phyloP scores from a whole-genome alignment of 2,329 filamentous ascomycete species.

The Fusarium graminum region DNA sequence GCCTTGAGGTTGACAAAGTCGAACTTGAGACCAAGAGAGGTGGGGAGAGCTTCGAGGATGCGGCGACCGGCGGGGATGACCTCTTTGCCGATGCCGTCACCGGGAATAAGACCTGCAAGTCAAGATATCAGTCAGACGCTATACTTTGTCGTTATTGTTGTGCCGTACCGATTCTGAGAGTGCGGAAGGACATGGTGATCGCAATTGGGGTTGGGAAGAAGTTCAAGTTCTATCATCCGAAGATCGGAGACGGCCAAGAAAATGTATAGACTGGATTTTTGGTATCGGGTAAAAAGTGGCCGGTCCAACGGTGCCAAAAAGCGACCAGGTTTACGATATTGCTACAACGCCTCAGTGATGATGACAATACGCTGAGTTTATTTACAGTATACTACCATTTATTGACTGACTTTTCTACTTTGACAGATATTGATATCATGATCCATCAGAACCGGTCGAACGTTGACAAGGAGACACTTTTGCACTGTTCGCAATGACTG shows the following conservation, averaged over 20 bases:
- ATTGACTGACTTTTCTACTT: not conserved
- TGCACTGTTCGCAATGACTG: not conserved
- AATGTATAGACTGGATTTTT: conserved; percentile 26
- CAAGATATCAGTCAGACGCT: conserved; percentile 4
- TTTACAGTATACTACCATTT: not conserved
- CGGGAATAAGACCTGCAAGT: conserved; percentile 86
- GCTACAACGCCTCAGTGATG: conserved; percentile 1
- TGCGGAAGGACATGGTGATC: conserved; percentile 57
- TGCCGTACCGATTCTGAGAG: conserved; percentile 57
- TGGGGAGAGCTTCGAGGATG: conserved; percentile 90
- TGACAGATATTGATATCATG: not conserved
- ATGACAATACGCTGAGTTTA: not conserved
- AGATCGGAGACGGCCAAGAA: conserved; percentile 45
- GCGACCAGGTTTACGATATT: conserved; percentile 33
- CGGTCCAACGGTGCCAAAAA: conserved; percentile 31
- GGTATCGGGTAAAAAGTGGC: conserved; percentile 38
- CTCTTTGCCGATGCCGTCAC: conserved; percentile 98
- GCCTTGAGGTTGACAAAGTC: conserved; percentile 93
- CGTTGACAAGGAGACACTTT: not conserved
- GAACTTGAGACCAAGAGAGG: conserved; percentile 93
- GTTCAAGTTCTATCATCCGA: conserved; percentile 48
- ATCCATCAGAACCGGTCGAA: not conserved
- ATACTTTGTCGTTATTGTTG: not conserved
- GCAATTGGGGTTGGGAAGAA: conserved; percentile 43
- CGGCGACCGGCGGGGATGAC: conserved; percentile 95